These are phyloP conservation scores for Rhizopus delemar DNA, from an alignment of 371 early-diverging fungal genomes.

Conservation along the genomic window DNA sequence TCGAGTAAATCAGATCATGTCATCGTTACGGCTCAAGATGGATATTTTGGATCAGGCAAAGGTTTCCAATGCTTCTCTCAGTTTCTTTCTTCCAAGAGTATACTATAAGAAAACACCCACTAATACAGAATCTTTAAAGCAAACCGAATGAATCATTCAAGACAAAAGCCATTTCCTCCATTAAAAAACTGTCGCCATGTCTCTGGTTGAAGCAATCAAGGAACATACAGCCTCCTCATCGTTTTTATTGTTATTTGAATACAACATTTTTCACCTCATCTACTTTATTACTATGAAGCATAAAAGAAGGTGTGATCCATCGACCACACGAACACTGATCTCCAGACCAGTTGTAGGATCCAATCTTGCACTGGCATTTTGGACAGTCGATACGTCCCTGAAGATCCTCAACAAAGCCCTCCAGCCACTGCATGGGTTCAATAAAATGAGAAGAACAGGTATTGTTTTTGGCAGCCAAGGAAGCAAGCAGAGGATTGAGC, in stretches of 20 bases:
- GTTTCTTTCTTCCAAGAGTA: no score
- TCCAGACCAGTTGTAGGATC: constrained; percentile 84
- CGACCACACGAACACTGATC: constrained; percentile 84
- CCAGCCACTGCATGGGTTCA: constrained; percentile 87
- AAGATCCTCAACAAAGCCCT: constrained; percentile 54
- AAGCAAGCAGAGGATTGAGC: constrained; percentile 49
- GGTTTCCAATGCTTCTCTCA: no score
- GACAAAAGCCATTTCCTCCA: no score
- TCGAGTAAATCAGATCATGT: no score
- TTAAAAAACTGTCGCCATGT: no score
- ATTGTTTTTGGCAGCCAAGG: constrained; percentile 35
- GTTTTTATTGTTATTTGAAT: neutral
- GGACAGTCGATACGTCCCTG: constrained; percentile 84
- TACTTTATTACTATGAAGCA: constrained; percentile 76
- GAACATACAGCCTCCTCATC: no score
- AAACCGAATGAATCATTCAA: no score
- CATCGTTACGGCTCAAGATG: no score
- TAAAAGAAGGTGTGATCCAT: constrained; percentile 87
- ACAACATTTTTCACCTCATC: constrained; percentile 52
- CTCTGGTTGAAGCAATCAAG: no score
- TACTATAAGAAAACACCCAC: no score
- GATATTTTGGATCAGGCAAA: no score
- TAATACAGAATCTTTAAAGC: no score
- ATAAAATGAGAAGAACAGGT: constrained; percentile 79
- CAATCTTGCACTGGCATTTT: constrained; percentile 81